Percentiles rank a stretch among this genome's conserved stretches.
These are phyloP conservation scores for Syncephalastrum monosporum DNA, from an alignment of 371 early-diverging fungal species.

Conservation along the genomic window DNA sequence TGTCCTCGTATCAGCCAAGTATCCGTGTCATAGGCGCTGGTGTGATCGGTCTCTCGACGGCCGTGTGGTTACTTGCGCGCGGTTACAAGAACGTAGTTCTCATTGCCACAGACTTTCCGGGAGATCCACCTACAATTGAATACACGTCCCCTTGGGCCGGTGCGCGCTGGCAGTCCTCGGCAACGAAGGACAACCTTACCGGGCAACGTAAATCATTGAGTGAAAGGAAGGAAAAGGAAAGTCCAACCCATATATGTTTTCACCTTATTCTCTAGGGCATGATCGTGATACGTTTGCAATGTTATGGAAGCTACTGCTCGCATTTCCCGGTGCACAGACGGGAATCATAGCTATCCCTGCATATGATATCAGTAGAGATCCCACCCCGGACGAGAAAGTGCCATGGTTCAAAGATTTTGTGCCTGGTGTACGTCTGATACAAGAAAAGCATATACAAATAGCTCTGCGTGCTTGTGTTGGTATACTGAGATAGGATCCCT, in stretches of 20 bases:
- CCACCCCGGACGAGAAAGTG: conserved; percentile 25
- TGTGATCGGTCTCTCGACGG: conserved; percentile 67
- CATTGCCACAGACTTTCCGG: conserved; percentile 48
- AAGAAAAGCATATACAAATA: neutral
- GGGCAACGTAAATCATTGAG: conserved; percentile 18
- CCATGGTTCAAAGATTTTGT: conserved; percentile 49
- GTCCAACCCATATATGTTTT: neutral
- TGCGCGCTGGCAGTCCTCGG: conserved; percentile 68
- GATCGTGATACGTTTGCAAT: conserved; percentile 18
- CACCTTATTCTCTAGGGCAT: conserved; percentile 8
- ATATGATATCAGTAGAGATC: conserved; percentile 32
- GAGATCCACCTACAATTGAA: conserved; percentile 27
- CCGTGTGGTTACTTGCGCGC: conserved; percentile 38
- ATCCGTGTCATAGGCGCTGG: conserved; percentile 66
- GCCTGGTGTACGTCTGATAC: conserved; percentile 38
- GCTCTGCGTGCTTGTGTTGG: neutral
- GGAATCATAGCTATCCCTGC: conserved; percentile 26
- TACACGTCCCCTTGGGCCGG: conserved; percentile 69
- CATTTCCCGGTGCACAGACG: conserved; percentile 12
- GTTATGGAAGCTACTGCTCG: conserved; percentile 18
- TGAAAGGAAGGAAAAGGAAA: neutral
- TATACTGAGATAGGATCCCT: neutral
- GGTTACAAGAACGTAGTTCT: conserved; percentile 54
- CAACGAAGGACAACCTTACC: conserved; percentile 44
- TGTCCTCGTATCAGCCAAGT: neutral